These are phyloP conservation scores for Ogataea pignaliae DNA, from an alignment of 805 yeast species.

Conservation along the genomic window DNA sequence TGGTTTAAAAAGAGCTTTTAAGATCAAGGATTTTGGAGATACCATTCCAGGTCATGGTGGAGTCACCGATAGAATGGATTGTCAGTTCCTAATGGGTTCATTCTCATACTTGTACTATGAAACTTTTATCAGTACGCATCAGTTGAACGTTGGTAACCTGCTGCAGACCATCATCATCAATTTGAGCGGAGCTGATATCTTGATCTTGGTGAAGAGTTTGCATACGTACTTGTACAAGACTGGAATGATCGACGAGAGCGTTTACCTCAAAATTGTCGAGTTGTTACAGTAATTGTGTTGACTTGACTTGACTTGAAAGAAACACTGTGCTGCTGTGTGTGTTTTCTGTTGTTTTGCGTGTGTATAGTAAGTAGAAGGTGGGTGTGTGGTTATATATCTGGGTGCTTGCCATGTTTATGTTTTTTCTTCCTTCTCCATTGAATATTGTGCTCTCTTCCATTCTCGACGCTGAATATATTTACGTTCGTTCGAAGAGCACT, in stretches of 20 bases:
- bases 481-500: no score
- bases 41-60: constrained; percentile 99
- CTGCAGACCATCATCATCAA: constrained; percentile 73
- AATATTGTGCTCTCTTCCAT: no score
- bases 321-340: no score
- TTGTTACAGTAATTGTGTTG: constrained; percentile 5
- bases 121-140: constrained; percentile 75
- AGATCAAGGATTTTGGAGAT: constrained; percentile 95
- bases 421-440: no score
- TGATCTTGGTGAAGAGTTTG: constrained; percentile 56
- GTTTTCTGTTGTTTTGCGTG: no score
- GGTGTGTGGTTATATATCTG: no score
- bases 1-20: constrained; percentile 94
- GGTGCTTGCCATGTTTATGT: background rate
- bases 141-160: constrained; percentile 67
- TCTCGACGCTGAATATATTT: no score
- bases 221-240: constrained; percentile 46
- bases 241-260: constrained; percentile 35
- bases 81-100: constrained; percentile 97
- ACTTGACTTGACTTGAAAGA: no score
- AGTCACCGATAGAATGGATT: constrained; percentile 93
- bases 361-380: background rate
- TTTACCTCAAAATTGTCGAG: constrained; percentile 28
- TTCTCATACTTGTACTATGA: constrained; percentile 90
- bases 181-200: constrained; percentile 59